These are phyloP conservation scores for Cutaneotrichosporon sp. DNA, from an alignment of 1,284 basidiomycete species.

Conservation along the genomic window DNA sequence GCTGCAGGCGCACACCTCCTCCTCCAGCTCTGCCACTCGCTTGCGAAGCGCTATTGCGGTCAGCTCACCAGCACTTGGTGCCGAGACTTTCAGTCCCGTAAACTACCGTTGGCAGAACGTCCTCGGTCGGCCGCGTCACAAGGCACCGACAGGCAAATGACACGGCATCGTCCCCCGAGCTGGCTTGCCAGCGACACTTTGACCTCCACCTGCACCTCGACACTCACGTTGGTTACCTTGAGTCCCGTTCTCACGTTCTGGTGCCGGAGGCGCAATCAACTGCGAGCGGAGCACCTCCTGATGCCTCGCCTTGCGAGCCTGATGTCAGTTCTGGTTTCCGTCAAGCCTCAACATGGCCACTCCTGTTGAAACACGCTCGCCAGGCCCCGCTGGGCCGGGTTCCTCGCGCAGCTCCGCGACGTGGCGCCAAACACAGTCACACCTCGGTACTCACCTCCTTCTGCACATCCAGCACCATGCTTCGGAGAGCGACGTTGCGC, in stretches of 20 bases:
- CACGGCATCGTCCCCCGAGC: background rate
- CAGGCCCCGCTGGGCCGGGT: too few relatives aligned
- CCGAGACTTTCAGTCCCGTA: too few relatives aligned
- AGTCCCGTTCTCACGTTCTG: background rate
- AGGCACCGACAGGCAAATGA: background rate
- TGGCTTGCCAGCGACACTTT: background rate
- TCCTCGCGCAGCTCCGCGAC: background rate
- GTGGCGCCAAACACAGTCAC: background rate
- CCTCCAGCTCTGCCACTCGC: conserved; percentile 69
- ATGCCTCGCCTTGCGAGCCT: conserved; percentile 37
- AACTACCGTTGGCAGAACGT: too few relatives aligned
- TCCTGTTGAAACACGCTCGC: too few relatives aligned
- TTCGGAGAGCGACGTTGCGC: conserved; percentile 41
- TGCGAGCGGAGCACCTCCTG: conserved; percentile 42
- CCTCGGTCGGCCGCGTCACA: too few relatives aligned
- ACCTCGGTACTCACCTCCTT: conserved; percentile 36
- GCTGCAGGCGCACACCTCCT: conserved; percentile 59
- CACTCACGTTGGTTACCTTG: conserved; percentile 7
- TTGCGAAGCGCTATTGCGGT: conserved; percentile 13
- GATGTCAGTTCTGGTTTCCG: background rate
- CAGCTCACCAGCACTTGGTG: background rate
- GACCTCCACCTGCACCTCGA: background rate
- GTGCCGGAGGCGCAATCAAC: conserved; percentile 32
- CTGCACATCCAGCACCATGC: conserved; percentile 42
- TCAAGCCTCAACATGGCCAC: background rate